Evolutionary conservation across 176 grass and related monocot genomes (phyloP).

Genomic region (Oryza nivara): DNA sequence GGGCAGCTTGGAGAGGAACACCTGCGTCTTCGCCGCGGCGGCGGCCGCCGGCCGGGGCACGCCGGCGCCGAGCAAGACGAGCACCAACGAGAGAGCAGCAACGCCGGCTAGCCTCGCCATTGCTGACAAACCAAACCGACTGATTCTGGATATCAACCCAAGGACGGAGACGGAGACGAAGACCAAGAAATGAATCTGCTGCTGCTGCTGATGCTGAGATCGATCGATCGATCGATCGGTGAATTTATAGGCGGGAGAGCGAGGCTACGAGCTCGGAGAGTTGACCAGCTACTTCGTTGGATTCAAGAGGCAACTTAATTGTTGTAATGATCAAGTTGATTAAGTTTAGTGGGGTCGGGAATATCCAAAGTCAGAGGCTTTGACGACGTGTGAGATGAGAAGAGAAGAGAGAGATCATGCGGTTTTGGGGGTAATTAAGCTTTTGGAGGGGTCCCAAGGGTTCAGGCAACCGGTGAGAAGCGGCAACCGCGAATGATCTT

Average conservation of each 20-base stretch:
- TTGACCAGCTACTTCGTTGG: slow-evolving; percentile 25
- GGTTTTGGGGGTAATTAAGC: background rate
- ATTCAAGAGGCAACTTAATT: background rate
- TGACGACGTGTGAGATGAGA: background rate
- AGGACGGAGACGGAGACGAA: background rate
- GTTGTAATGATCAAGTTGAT: background rate
- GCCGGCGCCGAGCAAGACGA: slow-evolving; percentile 39
- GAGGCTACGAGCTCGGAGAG: background rate
- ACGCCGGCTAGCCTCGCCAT: slow-evolving; percentile 5
- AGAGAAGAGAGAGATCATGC: too few relatives aligned
- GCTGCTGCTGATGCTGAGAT: background rate
- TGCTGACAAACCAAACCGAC: too few relatives aligned
- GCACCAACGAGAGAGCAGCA: background rate
- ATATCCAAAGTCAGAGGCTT: slow-evolving; percentile 23
- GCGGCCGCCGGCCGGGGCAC: slow-evolving; percentile 26
- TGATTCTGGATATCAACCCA: background rate
- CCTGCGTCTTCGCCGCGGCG: slow-evolving; percentile 35
- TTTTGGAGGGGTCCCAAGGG: slow-evolving; percentile 25
- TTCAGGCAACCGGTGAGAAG: slow-evolving; percentile 2
- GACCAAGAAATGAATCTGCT: background rate
- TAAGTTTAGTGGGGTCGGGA: background rate
- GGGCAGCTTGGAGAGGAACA: slow-evolving; percentile 58
- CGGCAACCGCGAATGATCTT: slow-evolving; percentile 9
- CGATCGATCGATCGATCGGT: background rate
- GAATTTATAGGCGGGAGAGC: slow-evolving; percentile 19